Conservation (phyloP, 331 rosid species). For the Quercus tomentella region DNA sequence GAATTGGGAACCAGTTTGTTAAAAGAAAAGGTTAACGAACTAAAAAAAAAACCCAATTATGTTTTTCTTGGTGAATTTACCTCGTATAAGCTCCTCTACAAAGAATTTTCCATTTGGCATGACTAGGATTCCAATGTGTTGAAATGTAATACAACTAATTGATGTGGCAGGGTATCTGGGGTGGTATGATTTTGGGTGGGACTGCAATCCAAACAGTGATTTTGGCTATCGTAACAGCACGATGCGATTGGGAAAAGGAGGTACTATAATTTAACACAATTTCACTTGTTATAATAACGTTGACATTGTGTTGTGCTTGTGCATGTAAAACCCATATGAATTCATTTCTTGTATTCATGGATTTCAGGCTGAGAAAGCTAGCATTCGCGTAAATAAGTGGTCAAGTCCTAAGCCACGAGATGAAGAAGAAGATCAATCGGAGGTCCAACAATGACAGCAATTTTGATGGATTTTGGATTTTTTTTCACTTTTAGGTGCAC, state of each 20-base stretch:
- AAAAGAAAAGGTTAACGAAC: no score
- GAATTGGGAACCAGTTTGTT: no score
- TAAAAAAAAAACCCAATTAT: no score
- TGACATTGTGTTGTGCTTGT: not conserved
- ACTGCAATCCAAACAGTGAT: slow-evolving; percentile 46
- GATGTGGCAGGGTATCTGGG: slow-evolving; percentile 52
- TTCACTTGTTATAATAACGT: not conserved
- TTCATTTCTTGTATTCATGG: not conserved
- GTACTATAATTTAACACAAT: slow-evolving; percentile 15
- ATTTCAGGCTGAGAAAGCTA: slow-evolving; percentile 46
- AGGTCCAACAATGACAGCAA: not conserved
- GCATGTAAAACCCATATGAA: no score
- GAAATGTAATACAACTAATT: no score
- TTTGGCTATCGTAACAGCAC: slow-evolving; percentile 21
- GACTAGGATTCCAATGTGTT: not conserved
- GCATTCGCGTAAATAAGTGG: slow-evolving; percentile 38
- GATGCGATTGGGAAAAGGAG: slow-evolving; percentile 58
- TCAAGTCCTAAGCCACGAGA: slow-evolving; percentile 12
- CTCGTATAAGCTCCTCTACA: no score
- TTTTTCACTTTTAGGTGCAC: no score
- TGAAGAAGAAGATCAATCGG: not conserved
- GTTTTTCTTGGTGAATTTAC: no score
- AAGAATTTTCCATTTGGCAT: no score
- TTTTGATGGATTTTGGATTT: not conserved
- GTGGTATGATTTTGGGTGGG: slow-evolving; percentile 65